phyloP scores from a whole-genome alignment of 1,139 yeast genomes.

The Yamadazyma kanchanaburiensis region DNA sequence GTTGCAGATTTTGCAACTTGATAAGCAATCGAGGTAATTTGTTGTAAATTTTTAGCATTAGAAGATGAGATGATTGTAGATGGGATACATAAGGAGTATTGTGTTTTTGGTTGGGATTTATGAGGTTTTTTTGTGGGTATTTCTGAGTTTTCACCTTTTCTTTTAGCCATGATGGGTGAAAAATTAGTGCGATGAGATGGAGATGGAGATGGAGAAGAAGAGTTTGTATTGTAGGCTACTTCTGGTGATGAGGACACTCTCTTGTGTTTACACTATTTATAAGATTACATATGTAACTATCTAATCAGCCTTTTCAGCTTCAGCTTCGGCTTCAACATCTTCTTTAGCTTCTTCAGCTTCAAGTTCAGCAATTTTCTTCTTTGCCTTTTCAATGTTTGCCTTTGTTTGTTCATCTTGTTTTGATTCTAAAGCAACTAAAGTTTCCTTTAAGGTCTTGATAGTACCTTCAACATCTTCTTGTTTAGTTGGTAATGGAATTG shows the following conservation, averaged over 20 bases:
- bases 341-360: constrained; percentile 39
- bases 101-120: constrained; percentile 20
- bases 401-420: constrained; percentile 83
- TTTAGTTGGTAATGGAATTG: constrained; percentile 76
- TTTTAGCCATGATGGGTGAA: constrained; percentile 24
- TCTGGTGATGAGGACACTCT: neutral
- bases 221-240: neutral
- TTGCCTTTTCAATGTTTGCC: constrained; percentile 69
- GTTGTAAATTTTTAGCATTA: constrained; percentile 65
- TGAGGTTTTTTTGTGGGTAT: constrained; percentile 32
- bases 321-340: constrained; percentile 22
- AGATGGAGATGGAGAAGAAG: neutral
- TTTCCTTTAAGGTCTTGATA: constrained; percentile 66
- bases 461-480: constrained; percentile 70
- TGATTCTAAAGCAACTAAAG: constrained; percentile 64
- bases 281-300: neutral
- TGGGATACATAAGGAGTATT: constrained; percentile 60
- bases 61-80: constrained; percentile 50
- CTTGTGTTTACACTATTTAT: neutral
- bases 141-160: constrained; percentile 21
- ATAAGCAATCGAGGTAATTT: constrained; percentile 68
- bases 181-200: constrained; percentile 2
- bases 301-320: constrained; percentile 22
- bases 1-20: constrained; percentile 78
- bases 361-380: constrained; percentile 69